A percentile compares a stretch with the other conserved stretches of the same genome.
Evolutionary conservation across 2,329 filamentous ascomycete genomes (phyloP).

Genomic region (Alternaria longipes): DNA sequence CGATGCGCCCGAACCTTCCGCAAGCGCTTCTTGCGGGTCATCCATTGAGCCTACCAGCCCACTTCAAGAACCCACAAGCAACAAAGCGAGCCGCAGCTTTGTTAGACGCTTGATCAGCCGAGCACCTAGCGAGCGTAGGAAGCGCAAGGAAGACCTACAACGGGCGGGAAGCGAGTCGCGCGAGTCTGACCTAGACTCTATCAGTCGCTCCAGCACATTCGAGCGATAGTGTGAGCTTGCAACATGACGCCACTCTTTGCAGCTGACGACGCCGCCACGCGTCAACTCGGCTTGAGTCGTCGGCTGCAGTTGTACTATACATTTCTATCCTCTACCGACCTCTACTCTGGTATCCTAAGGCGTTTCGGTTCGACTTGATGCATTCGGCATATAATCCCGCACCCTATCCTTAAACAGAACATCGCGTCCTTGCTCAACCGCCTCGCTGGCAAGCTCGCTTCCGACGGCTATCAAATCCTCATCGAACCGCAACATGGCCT

Average conservation of each 20-base stretch:
- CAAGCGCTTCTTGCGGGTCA: slow-evolving; percentile 34
- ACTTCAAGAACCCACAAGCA: slow-evolving; percentile 43
- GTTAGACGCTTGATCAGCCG: slow-evolving; percentile 55
- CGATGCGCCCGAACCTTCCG: slow-evolving; percentile 47
- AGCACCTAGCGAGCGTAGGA: slow-evolving; percentile 55
- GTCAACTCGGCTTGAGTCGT: slow-evolving; percentile 27
- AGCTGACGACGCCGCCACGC: slow-evolving; percentile 35
- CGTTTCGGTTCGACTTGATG: slow-evolving; percentile 19
- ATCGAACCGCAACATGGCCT: slow-evolving; percentile 12
- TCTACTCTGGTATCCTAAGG: slow-evolving; percentile 23
- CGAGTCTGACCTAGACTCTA: slow-evolving; percentile 41
- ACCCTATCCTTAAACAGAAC: slow-evolving; percentile 16
- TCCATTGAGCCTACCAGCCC: slow-evolving; percentile 41
- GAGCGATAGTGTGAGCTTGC: slow-evolving; percentile 38
- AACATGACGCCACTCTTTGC: slow-evolving; percentile 25
- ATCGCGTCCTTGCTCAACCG: slow-evolving; percentile 12
- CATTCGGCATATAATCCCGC: slow-evolving; percentile 22
- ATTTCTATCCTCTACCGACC: slow-evolving; percentile 31
- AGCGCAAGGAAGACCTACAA: slow-evolving; percentile 42
- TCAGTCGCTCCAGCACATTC: slow-evolving; percentile 50
- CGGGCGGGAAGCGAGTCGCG: slow-evolving; percentile 43
- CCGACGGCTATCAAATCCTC: slow-evolving; percentile 11
- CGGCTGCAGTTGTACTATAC: slow-evolving; percentile 29
- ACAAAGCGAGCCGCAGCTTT: slow-evolving; percentile 47
- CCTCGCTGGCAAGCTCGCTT: slow-evolving; percentile 10